Evolutionary conservation across 768 basidiomycete genomes (phyloP).

Genomic region (Mycena pura): DNA sequence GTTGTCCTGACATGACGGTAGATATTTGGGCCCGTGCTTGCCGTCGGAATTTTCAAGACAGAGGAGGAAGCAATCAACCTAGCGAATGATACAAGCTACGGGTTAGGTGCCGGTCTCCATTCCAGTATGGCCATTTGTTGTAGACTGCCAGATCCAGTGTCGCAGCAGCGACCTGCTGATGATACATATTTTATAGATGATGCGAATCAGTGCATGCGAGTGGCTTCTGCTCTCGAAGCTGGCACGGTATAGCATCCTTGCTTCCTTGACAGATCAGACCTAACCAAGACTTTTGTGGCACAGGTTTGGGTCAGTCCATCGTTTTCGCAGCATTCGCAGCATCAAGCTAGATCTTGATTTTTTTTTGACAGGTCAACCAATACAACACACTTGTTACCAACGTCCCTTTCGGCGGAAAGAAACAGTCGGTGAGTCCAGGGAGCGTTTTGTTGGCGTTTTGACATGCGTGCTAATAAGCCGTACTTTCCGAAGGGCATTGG

Average conservation of each 20-base stretch:
- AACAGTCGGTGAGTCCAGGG: conserved; percentile 75
- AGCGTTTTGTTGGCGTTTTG: background rate
- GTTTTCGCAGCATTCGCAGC: background rate
- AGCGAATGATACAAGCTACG: conserved; percentile 87
- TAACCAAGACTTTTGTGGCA: background rate
- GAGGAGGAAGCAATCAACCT: conserved; percentile 86
- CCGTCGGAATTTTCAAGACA: conserved; percentile 81
- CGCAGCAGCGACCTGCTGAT: conserved; percentile 15
- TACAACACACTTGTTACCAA: conserved; percentile 86
- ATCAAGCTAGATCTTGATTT: background rate
- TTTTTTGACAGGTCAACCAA: conserved; percentile 64
- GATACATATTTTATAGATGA: conserved; percentile 56
- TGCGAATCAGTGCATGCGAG: conserved; percentile 88
- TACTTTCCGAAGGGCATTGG: conserved; percentile 16
- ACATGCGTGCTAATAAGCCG: conserved; percentile 3
- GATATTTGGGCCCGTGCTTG: conserved; percentile 96
- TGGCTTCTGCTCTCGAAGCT: conserved; percentile 84
- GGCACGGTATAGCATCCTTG: conserved; percentile 69
- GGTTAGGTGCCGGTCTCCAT: conserved; percentile 91
- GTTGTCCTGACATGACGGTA: conserved; percentile 37
- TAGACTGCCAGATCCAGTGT: too few species aligned
- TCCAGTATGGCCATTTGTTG: conserved; percentile 60
- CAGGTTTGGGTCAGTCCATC: conserved; percentile 70
- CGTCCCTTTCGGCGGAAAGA: conserved; percentile 95
- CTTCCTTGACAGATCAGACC: conserved; percentile 19